phyloP scores from a whole-genome alignment of 2,329 filamentous ascomycete genomes.

The Neopestalotiopsis sp. region DNA sequence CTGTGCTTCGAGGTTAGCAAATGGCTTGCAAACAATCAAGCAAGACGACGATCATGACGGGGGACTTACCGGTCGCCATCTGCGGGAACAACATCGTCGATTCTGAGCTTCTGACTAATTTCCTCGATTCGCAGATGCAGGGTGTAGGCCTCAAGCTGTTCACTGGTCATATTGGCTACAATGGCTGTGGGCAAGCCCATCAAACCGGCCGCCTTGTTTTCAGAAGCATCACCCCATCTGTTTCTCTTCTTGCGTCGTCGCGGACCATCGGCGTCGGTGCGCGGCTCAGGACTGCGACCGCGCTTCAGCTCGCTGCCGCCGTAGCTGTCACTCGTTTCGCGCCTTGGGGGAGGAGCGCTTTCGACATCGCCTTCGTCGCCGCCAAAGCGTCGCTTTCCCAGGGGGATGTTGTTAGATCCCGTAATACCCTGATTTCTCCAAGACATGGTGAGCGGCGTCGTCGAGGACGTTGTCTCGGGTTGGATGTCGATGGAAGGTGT shows the following conservation, averaged over 20 bases:
- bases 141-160: constrained; percentile 97
- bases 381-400: constrained; percentile 84
- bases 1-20: constrained; percentile 48
- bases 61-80: constrained; percentile 86
- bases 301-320: constrained; percentile 70
- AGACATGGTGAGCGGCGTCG: constrained; percentile 53
- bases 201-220: constrained; percentile 97
- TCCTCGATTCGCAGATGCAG: constrained; percentile 97
- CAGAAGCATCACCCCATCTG: constrained; percentile 94
- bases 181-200: constrained; percentile 98
- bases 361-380: constrained; percentile 54
- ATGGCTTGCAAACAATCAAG: background rate
- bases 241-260: constrained; percentile 98
- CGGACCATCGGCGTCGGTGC: constrained; percentile 75
- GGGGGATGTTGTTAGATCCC: constrained; percentile 95
- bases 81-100: constrained; percentile 97
- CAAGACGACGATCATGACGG: background rate
- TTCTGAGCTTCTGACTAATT: constrained; percentile 98
- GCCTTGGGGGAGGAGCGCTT: constrained; percentile 28
- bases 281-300: constrained; percentile 87
- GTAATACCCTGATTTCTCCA: constrained; percentile 85
- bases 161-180: constrained; percentile 95
- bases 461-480: background rate
- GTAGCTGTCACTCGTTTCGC: constrained; percentile 33
- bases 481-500: background rate